Conservation (phyloP, 495 filamentous ascomycete species). For the Xylaria castorea region DNA sequence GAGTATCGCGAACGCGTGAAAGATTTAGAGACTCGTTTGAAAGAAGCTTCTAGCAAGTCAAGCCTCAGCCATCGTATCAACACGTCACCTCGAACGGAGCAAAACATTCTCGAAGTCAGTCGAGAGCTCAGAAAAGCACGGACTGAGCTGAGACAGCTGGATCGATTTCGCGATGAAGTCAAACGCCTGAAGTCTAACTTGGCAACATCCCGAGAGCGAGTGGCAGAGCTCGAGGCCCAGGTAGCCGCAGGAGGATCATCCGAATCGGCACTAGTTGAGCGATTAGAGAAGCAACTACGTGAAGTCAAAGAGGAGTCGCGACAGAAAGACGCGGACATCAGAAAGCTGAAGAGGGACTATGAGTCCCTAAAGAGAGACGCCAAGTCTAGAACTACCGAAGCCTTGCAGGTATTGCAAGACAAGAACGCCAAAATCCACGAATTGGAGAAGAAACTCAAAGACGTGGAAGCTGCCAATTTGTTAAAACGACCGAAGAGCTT, state of each 20-base stretch:
- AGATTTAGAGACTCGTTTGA: slow-evolving; percentile 62
- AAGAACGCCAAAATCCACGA: slow-evolving; percentile 70
- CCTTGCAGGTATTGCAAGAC: slow-evolving; percentile 64
- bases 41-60: slow-evolving; percentile 49
- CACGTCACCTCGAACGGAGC: slow-evolving; percentile 54
- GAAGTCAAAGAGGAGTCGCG: slow-evolving; percentile 49
- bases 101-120: slow-evolving; percentile 52
- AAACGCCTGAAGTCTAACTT: slow-evolving; percentile 54
- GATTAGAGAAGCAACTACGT: slow-evolving; percentile 51
- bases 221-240: slow-evolving; percentile 55
- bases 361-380: slow-evolving; percentile 67
- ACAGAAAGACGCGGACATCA: slow-evolving; percentile 59
- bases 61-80: slow-evolving; percentile 33
- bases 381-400: slow-evolving; percentile 59
- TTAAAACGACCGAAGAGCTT: slow-evolving; percentile 31
- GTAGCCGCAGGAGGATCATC: slow-evolving; percentile 47
- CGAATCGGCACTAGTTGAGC: slow-evolving; percentile 47
- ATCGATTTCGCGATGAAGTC: slow-evolving; percentile 56
- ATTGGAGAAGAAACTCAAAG: slow-evolving; percentile 62
- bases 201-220: slow-evolving; percentile 52
- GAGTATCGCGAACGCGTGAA: slow-evolving; percentile 73
- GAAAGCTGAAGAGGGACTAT: slow-evolving; percentile 57
- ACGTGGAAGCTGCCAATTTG: slow-evolving; percentile 43
- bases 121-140: slow-evolving; percentile 55
- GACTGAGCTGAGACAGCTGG: slow-evolving; percentile 57